Evolutionary conservation across 352 stramenopile species (phyloP), one percentile per base, ranked within the genome.

Genomic region (Phytopythium chamaehyphon): DNA sequence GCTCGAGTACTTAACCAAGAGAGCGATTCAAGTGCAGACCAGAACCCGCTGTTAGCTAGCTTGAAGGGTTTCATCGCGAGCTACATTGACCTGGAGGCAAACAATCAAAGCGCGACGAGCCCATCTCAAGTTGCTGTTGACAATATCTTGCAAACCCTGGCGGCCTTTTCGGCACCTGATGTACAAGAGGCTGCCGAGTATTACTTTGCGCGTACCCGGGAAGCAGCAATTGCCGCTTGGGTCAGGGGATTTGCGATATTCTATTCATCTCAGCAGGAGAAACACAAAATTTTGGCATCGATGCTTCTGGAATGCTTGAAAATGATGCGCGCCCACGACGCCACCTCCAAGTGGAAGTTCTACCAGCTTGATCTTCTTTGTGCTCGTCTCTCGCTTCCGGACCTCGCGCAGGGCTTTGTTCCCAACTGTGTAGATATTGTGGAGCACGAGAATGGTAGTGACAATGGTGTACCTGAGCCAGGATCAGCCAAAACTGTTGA

Each of bases 301-400:
- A 81, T 78, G 39, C 47, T 95, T 8, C 46, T 62, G 22, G 70
- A 86, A n/a, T 91, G 80, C 21, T 40, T 85, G 35, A 72, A 69
- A 26, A 50, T 83, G 11, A 26, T 54, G 0, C 50, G 56, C 19
- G 58, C 35, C 40, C 61, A 31, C n/a, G 62, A 79, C 23, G 45
- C 64, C 47, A 71, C 69, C 12, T 46, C 59, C 22, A 31, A 61
- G 24, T 90, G 73, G 72, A 76, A 76, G 37, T 90, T 85, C 62
- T 59, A 76, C 23, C 79, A 93, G 52, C 61, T 95, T 21, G 85
- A 95, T 40, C 48, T 95, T 21, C 66, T 95, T 22, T 95, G 85
- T 53, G 78, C 81, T 55, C 70, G 85, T 33, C 57, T 95, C 7
- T 59, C 83, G 6, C 59, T 90, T 18, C 81, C 79, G 31, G 85